Evolutionary conservation across 108 stramenopile genomes (phyloP).

Genomic region (Epithemia pelagica): DNA sequence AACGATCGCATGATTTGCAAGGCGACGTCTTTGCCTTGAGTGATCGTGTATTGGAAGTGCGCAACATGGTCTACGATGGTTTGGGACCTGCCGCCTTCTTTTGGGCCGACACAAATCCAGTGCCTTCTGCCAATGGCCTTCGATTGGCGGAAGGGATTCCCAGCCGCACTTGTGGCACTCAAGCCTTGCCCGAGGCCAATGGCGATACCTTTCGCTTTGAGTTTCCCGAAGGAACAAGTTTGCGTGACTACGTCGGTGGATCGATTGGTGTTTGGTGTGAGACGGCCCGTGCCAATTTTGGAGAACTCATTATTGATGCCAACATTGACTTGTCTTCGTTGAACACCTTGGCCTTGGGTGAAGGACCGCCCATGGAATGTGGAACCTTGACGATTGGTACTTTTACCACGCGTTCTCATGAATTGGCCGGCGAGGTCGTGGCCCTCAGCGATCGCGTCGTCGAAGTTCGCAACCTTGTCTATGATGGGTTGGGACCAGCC

Average conservation of each 20-base stretch:
- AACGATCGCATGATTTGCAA: constrained; percentile 2
- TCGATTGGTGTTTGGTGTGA: constrained; percentile 6
- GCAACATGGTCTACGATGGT: constrained; percentile 9
- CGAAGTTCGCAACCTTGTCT: constrained; percentile 3
- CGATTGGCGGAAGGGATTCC: constrained; percentile 2
- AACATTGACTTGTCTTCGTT: not conserved
- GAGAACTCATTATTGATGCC: not conserved
- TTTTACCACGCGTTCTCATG: constrained; percentile 8
- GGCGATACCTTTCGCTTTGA: constrained; percentile 5
- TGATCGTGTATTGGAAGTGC: constrained; percentile 9
- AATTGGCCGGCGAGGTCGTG: constrained; percentile 4
- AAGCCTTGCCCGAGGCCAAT: not conserved
- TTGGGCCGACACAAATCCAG: constrained; percentile 8
- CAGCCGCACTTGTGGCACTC: constrained; percentile 1
- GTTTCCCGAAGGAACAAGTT: constrained; percentile 9
- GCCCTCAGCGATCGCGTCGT: constrained; percentile 9
- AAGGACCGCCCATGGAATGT: not conserved
- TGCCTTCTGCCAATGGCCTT: not conserved
- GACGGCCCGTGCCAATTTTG: constrained; percentile 8
- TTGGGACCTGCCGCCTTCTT: constrained; percentile 7
- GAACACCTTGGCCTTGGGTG: not conserved
- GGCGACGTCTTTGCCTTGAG: constrained; percentile 9
- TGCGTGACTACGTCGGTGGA: constrained; percentile 4
- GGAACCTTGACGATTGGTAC: not conserved
- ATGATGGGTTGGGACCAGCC: constrained; percentile 10